Base-by-base conservation (phyloP, 1,139 yeast species). In the Saccharomycopsis hybrid region DNA sequence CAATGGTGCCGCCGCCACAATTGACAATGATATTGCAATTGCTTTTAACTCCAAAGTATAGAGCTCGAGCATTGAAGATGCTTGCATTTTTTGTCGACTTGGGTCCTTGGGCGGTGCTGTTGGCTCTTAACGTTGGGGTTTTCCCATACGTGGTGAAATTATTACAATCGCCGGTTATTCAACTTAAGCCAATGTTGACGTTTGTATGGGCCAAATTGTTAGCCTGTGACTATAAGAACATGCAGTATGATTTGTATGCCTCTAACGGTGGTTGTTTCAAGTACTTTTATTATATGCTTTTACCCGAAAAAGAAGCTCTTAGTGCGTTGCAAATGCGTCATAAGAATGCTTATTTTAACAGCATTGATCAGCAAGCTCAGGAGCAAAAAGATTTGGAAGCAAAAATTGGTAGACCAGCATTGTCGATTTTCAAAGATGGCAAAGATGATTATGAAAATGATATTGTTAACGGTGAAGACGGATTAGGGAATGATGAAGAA, bases 151-250 rank as follows among this genome's bases (percentile, higher is more conserved):
- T 94, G 30, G 71, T 92, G 54, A 88, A 90, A 60, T 72, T 94
- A 36, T 69, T 92, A 37, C 98, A 92, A 63, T 85, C 95, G 54
- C 97, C 98, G 0, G 96, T 97, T 0, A 95, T 88, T 39, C 98
- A 94, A 60, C 71, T 94, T 54, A 89, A 89, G 60, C 97, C 98
- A 0, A 96, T 92, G 2, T 69, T 92, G 53, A 92, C 94, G 1
- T 94, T 90, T 60, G 92, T 92, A 52, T 92, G 99, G 99, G 96
- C 97, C 0, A 73, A 98, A 58, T 88, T 92, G 29, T 87, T 92
- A 95, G 94, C 97, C 2, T 95, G 92, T 27, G 97, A 92, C 65
- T 84, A 85, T 62, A 78, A 80, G 56, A 85, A 86, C 59, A 89
- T 96, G 2, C 98, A 94, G 62, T 89, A 85, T 57, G 99, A 92